These are phyloP conservation scores for Cephalotrichum gorgonifer DNA, from an alignment of 2,329 filamentous ascomycete species.

Conservation along the genomic window DNA sequence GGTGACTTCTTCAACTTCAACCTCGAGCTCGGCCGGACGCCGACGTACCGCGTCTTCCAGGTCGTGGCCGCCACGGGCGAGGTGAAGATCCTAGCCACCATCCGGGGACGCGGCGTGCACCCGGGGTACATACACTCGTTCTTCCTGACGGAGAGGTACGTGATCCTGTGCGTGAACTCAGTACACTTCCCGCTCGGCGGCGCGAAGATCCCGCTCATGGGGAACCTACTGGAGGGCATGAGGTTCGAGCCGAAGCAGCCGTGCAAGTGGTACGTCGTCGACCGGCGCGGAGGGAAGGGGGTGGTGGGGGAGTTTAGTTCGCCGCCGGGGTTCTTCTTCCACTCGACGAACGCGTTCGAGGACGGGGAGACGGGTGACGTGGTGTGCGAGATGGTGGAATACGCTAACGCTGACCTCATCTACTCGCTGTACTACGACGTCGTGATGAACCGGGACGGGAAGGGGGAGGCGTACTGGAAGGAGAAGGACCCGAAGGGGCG, in stretches of 20 bases:
- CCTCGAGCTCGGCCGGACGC: slow-evolving; percentile 45
- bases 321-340: slow-evolving; percentile 66
- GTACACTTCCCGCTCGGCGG: slow-evolving; percentile 50
- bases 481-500: slow-evolving; percentile 24
- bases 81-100: slow-evolving; percentile 61
- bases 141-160: slow-evolving; percentile 60
- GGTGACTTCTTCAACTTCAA: slow-evolving; percentile 80
- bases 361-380: slow-evolving; percentile 39
- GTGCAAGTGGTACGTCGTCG: slow-evolving; percentile 65
- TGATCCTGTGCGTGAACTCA: slow-evolving; percentile 64
- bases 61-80: slow-evolving; percentile 51
- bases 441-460: slow-evolving; percentile 41
- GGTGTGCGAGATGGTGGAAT: slow-evolving; percentile 55
- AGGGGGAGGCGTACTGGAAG: slow-evolving; percentile 30
- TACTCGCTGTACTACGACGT: slow-evolving; percentile 61
- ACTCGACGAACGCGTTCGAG: slow-evolving; percentile 69
- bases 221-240: slow-evolving; percentile 61
- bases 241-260: slow-evolving; percentile 45
- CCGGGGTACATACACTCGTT: slow-evolving; percentile 77
- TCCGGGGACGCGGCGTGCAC: slow-evolving; percentile 35
- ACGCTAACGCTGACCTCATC: slow-evolving; percentile 55
- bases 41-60: slow-evolving; percentile 61
- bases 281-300: slow-evolving; percentile 50
- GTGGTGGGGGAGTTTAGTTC: slow-evolving; percentile 60
- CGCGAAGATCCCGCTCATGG: slow-evolving; percentile 48